These are phyloP conservation scores for Hemisphaericaspora lyxosophila DNA, from an alignment of 1,139 yeast species.

Conservation along the genomic window DNA sequence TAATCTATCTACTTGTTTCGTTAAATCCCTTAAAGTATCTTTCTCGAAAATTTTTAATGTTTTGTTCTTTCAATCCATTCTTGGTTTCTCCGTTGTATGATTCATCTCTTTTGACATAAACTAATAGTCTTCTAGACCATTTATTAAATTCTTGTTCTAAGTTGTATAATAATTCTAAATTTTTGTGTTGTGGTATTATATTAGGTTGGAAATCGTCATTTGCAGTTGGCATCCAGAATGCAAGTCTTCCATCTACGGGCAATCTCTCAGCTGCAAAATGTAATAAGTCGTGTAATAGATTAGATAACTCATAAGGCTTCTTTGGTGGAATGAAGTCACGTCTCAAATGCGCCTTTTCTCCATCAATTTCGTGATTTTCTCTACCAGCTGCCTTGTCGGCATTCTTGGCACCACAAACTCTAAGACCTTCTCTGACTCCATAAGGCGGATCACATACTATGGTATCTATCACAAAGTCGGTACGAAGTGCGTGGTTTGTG, in stretches of 20 bases:
- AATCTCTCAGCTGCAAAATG: constrained; percentile 70
- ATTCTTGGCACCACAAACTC: constrained; percentile 84
- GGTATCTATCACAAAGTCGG: constrained; percentile 63
- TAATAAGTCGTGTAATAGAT: constrained; percentile 73
- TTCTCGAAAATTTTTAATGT: constrained; percentile 66
- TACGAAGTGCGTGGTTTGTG: constrained; percentile 81
- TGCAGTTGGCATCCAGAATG: constrained; percentile 99
- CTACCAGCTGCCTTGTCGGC: constrained; percentile 58
- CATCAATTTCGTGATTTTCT: constrained; percentile 69
- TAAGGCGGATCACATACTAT: constrained; percentile 97
- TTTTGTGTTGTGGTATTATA: constrained; percentile 75
- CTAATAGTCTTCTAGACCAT: constrained; percentile 87
- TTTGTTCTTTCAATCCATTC: constrained; percentile 41
- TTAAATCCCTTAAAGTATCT: constrained; percentile 74
- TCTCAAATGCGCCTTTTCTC: constrained; percentile 73
- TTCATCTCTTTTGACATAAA: constrained; percentile 68
- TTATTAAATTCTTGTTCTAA: constrained; percentile 87
- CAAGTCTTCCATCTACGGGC: constrained; percentile 73
- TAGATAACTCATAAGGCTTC: constrained; percentile 80
- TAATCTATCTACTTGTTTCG: constrained; percentile 27
- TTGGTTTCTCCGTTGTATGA: constrained; percentile 58
- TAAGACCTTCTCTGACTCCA: constrained; percentile 94
- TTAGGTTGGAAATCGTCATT: constrained; percentile 79
- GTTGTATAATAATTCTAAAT: constrained; percentile 66
- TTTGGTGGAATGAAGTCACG: constrained; percentile 90